Conservation (phyloP, 768 basidiomycete species). For the Mycena belliarum region DNA sequence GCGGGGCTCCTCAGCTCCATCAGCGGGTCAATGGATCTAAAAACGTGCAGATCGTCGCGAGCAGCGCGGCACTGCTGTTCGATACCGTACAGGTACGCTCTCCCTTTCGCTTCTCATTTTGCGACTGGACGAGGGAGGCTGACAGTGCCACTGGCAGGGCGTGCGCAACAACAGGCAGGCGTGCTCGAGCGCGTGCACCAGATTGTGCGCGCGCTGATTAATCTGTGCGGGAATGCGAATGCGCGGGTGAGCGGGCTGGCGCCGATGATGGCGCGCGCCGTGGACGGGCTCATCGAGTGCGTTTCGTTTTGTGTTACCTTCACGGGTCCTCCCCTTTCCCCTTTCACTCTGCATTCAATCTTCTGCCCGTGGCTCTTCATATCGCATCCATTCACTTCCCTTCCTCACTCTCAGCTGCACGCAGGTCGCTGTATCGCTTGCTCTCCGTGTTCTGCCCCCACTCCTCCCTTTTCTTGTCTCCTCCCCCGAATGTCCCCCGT, state of each 20-base stretch:
- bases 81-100: constrained; percentile 13
- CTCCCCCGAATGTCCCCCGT: not conserved
- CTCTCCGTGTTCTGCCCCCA: too few species aligned
- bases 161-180: constrained; percentile 13
- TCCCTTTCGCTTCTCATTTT: not conserved
- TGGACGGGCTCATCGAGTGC: constrained; percentile 8
- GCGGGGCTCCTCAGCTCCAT: not conserved
- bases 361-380: too few species aligned
- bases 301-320: not conserved
- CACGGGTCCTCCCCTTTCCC: too few species aligned
- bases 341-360: too few species aligned
- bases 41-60: constrained; percentile 8
- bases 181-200: constrained; percentile 22
- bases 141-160: not conserved
- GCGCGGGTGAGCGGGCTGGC: too few species aligned
- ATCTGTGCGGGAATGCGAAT: constrained; percentile 9
- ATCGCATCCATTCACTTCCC: too few species aligned
- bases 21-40: not conserved
- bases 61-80: constrained; percentile 7
- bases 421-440: too few species aligned
- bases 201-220: constrained; percentile 20
- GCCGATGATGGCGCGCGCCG: not conserved
- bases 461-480: too few species aligned
- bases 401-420: too few species aligned
- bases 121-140: not conserved